Base-by-base conservation (phyloP, 2,329 filamentous ascomycete species). In the Colletotrichum sp. region DNA sequence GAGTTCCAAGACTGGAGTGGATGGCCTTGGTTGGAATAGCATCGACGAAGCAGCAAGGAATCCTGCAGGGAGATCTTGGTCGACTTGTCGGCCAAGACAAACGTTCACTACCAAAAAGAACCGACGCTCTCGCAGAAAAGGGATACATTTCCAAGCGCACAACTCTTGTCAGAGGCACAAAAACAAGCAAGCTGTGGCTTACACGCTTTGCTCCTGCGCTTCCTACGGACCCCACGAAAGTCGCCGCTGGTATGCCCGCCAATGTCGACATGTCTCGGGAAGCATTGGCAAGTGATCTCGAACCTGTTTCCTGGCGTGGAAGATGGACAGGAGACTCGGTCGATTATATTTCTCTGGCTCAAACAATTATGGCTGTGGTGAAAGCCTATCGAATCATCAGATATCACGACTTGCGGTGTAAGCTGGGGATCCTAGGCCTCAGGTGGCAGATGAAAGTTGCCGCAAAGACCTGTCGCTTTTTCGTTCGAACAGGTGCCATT, bases 121-220 rank as follows among this genome's bases (percentile, higher is more conserved):
- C 92, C 0, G 90, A 92, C 77, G 87, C 88, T 5, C 85, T 93
- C 2, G 87, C 90, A 6, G 87, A 87, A 77, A 92, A 93, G 80
- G 91, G 91, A 18, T 93, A 93, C 77, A 90, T 92, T 64, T 88
- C 88, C 67, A 93, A 93, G 81, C 87, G 91, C 55, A 90, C 90
- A 6, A 89, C 90, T 2, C 87, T 92, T 24, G 88, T 91, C 13
- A 87, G 89, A 67, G 90, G 90, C 49, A 90, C 88, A 72, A 92
- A 92, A 80, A 92, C 92, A 3, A 93, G 91, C 84, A 92, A 91
- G 80, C 84, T 93, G 69, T 93, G 91, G 89, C 86, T 93, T 63
- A 87, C 88, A 62, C 84, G 86, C 32, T 92, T 91, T 80, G 88
- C 90, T 0, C 90, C 87, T 34, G 84, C 85, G 13, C 83, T 87